Base-by-base conservation (phyloP, 208 protist species). In the Trypanosomatidae sp. region DNA sequence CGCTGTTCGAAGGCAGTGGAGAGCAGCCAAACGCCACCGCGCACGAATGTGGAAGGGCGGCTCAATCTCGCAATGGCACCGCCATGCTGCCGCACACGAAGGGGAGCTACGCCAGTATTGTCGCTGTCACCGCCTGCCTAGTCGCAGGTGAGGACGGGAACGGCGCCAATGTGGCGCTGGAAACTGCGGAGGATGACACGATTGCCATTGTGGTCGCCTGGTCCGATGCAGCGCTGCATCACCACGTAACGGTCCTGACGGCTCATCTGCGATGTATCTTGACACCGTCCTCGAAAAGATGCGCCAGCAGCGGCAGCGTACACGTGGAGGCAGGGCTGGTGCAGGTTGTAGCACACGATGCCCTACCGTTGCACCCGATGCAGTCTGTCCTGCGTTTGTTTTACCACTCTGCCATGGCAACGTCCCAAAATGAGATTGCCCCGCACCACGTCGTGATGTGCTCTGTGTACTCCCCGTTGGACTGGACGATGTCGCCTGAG, bases 371-470 rank as follows among this genome's bases (percentile, higher is more conserved):
- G 69, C 53, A 36, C 15, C 49, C 74, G 1, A 43, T 25, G 55
- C 71, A 74, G 44, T 64, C 47, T 22, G 71, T 84, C 3, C 79
- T 83, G 44, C 79, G 78, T 17, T 74, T 84, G n/a, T 87, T 88
- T 44, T 66, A 73, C 59, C 58, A 70, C 55, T 66, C 43, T 7
- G 66, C 50, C 13, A 64, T 71, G 41, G 69, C 71, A n/a, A 66
- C 64, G 43, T 43, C 60, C 7, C 10, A 56, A 15, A 47, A n/a
- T 28, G 15, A 12, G 19, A 12, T 4, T 22, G n/a, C 17, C 39
- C 55, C 44, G 25, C 65, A 65, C 33, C 74, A 79, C 44, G 75
- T 79, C 0, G 65, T 79, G 3, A 68, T 74, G 75, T 79, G 75
- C 62, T 79, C 75, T 22, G 25, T 74, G 0, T 79, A 66, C 36